Evolutionary conservation across 345 rosid genomes (phyloP), one percentile per base, ranked within the genome.

Genomic region (Rhizophora mangle): DNA sequence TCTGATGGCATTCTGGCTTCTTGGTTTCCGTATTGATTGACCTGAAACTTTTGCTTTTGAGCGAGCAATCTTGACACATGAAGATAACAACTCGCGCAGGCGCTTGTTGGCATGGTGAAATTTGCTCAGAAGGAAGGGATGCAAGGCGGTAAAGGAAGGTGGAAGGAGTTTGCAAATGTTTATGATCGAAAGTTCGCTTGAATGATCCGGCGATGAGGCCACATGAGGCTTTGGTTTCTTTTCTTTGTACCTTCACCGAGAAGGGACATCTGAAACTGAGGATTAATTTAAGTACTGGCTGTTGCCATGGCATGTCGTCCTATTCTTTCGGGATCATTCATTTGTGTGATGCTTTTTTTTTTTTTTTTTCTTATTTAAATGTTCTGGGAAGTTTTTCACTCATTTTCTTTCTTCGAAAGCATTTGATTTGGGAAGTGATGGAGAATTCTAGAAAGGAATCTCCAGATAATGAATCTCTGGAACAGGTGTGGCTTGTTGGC

Each of bases 161-260:
- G 97, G 97, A 90, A 87, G 68, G 93, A 87, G 0, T 93, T 93
- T 70, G 68, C 87, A 39, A 80, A 80, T 21, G 37, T 27, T 59
- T 26, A 82, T 47, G 96, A 89, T 68, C 81, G 59, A 47, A 85
- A 74, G 68, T 26, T 83, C 70, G 79, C 72, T 36, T 85, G 60
- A 84, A 92, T 72, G 96, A 90, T 78, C 96, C 98, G 6, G 61
- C 88, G 11, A 83, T 73, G 77, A 85, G 92, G 60, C 24, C 88
- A 37, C 80, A 36, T 52, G 89, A 83, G 24, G 76, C 72, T 0
- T 74, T 89, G 70, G 81, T 70, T 22, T 79, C 98, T 46, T 93
- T 93, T 77, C 83, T 93, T 7, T 78, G 68, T 24, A 69, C 92
- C 0, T 84, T 93, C 26, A 74, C 78, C 15, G 62, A 83, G 30